These are phyloP conservation scores for Mycena galopus DNA, from an alignment of 768 basidiomycete genomes.

Conservation along the genomic window DNA sequence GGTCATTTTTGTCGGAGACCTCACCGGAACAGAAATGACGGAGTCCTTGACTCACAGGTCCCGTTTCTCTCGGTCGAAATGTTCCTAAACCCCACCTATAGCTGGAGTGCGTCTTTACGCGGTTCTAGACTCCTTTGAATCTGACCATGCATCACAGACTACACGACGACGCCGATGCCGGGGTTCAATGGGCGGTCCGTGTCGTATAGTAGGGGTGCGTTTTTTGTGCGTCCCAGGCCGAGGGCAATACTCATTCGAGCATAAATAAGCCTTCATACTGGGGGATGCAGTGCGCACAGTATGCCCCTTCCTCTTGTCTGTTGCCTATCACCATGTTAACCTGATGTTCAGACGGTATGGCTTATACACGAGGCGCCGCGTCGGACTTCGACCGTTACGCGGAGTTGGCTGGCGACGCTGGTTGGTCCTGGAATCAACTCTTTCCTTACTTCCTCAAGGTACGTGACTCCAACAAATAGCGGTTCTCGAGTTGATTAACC, in stretches of 20 bases:
- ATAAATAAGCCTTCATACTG: conserved; percentile 9
- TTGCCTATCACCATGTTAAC: not conserved
- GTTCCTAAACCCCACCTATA: not conserved
- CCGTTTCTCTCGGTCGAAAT: not conserved
- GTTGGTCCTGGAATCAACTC: not conserved
- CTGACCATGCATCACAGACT: conserved; percentile 4
- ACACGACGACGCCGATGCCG: not conserved
- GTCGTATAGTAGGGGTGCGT: conserved; percentile 6
- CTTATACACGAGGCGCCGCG: not conserved
- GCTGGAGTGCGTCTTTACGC: conserved; percentile 10
- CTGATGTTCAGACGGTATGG: conserved; percentile 10
- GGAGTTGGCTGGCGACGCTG: conserved; percentile 10
- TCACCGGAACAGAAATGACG: conserved; percentile 2
- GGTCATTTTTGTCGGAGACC: not conserved
- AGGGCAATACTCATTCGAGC: not conserved
- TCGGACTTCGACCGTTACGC: conserved; percentile 29
- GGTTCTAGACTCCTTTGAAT: not conserved
- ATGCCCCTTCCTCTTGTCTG: not conserved
- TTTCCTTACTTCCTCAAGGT: not conserved
- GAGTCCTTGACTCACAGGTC: conserved; percentile 3
- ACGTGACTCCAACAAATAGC: not conserved
- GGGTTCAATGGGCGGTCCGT: not conserved
- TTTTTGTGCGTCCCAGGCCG: not conserved
- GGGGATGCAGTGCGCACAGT: conserved; percentile 26
- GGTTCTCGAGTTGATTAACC: not conserved